phyloP scores from a whole-genome alignment of 2,329 filamentous ascomycete genomes.

The Rosellinia necatrix region DNA sequence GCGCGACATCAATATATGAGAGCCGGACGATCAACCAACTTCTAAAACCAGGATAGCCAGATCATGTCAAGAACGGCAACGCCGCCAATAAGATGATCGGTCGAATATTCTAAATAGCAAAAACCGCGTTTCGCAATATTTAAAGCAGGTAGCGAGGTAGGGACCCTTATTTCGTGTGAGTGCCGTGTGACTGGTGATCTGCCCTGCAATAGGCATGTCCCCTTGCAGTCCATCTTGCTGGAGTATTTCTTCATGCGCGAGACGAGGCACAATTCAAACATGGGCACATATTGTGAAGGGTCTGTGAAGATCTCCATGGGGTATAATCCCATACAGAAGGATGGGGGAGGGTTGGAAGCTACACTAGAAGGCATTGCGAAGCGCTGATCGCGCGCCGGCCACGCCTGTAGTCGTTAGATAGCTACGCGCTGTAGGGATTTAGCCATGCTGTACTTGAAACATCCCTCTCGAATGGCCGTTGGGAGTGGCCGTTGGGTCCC shows the following conservation, averaged over 20 bases:
- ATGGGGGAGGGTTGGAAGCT: too few relatives aligned
- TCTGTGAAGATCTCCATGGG: too few relatives aligned
- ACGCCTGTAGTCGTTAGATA: too few relatives aligned
- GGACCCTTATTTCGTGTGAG: background rate
- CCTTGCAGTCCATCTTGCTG: background rate
- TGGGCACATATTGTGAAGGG: too few relatives aligned
- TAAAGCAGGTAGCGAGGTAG: background rate
- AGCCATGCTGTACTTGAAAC: slow-evolving; percentile 17
- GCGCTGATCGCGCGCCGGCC: background rate
- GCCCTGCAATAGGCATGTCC: background rate
- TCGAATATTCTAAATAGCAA: background rate
- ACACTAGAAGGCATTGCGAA: too few relatives aligned
- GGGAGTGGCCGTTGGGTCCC: too few relatives aligned
- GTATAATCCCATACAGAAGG: too few relatives aligned
- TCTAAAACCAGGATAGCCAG: background rate
- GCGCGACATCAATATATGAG: background rate
- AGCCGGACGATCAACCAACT: background rate
- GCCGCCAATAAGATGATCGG: background rate
- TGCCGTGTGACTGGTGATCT: background rate
- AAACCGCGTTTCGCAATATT: background rate
- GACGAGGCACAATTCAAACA: too few relatives aligned
- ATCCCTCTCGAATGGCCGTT: background rate
- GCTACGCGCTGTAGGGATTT: too few relatives aligned
- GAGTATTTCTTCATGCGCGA: too few relatives aligned
- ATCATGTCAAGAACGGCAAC: background rate